Evolutionary conservation across 116 monocot species (phyloP).

Genomic region (Phalaenopsis hybrid): DNA sequence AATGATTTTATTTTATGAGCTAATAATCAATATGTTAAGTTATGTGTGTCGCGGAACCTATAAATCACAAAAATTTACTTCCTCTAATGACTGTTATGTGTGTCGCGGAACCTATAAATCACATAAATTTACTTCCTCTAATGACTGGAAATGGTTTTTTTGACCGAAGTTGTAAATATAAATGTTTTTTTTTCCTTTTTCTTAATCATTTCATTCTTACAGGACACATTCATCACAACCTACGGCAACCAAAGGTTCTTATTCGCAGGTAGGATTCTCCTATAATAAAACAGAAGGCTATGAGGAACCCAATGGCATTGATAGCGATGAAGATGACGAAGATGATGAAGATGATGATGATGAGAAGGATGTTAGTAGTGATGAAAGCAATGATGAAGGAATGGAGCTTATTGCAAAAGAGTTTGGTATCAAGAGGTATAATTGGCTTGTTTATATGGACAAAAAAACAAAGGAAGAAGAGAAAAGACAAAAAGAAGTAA

Average conservation of each 20-base stretch:
- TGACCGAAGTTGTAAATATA: not conserved
- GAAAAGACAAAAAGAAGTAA: slow-evolving; percentile 88
- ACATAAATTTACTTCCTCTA: not conserved
- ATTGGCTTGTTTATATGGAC: slow-evolving; percentile 98
- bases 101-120: not conserved
- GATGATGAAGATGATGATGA: slow-evolving; percentile 79
- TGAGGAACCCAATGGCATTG: slow-evolving; percentile 42
- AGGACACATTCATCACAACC: slow-evolving; percentile 55
- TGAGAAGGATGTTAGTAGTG: slow-evolving; percentile 90
- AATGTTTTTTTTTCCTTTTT: not conserved
- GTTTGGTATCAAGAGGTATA: slow-evolving; percentile 93
- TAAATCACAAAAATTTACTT: not conserved
- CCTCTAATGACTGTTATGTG: not conserved
- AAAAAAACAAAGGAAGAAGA: slow-evolving; percentile 96
- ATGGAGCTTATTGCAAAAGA: slow-evolving; percentile 90
- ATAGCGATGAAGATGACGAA: slow-evolving; percentile 70
- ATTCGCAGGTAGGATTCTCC: slow-evolving; percentile 97
- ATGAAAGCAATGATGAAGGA: slow-evolving; percentile 88
- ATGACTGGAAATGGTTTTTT: not conserved
- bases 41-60: not conserved
- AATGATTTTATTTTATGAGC: too few relatives aligned
- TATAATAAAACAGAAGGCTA: slow-evolving; percentile 61
- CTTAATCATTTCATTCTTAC: not conserved
- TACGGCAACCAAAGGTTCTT: slow-evolving; percentile 66
- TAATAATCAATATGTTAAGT: not conserved